phyloP scores from a whole-genome alignment of 2,329 filamentous ascomycete genomes.

The Ophiostoma fasciatum region DNA sequence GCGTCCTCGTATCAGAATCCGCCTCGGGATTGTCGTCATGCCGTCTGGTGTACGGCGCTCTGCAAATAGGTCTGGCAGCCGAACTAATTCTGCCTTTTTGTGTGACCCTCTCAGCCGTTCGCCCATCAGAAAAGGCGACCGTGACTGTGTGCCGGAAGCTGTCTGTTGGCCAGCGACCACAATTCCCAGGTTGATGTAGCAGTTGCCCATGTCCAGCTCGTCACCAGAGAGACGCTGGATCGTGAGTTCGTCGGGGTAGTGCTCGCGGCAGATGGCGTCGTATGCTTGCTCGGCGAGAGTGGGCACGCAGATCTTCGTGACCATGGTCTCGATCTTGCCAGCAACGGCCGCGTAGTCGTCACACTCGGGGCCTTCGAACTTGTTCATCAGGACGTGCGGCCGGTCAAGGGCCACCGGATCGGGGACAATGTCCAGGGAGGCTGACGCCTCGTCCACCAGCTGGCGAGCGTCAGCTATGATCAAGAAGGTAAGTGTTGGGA shows the following conservation, averaged over 20 bases:
- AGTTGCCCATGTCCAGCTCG: constrained; percentile 19
- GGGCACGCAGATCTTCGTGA: too few relatives aligned
- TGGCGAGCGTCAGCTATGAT: constrained; percentile 9
- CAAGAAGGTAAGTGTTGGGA: too few relatives aligned
- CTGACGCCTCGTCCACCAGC: constrained; percentile 14
- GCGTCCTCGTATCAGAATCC: constrained; percentile 22
- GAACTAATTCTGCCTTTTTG: too few relatives aligned
- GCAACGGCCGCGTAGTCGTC: constrained; percentile 11
- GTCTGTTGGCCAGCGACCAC: too few relatives aligned
- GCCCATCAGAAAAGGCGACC: too few relatives aligned
- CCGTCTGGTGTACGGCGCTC: constrained; percentile 10
- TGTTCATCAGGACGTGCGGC: constrained; percentile 16
- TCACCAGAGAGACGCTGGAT: constrained; percentile 23
- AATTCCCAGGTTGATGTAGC: constrained; percentile 26
- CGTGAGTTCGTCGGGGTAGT: constrained; percentile 15
- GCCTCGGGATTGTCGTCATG: constrained; percentile 7
- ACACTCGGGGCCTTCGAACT: constrained; percentile 12
- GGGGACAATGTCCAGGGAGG: constrained; percentile 14
- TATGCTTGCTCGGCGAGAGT: too few relatives aligned
- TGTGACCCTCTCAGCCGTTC: too few relatives aligned
- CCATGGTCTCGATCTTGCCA: constrained; percentile 11
- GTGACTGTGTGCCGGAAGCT: too few relatives aligned
- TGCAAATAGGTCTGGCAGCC: constrained; percentile 16
- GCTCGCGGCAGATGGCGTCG: constrained; percentile 14
- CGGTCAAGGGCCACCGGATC: constrained; percentile 14